These are phyloP conservation scores for Cyclotella choctawhatcheeana DNA, from an alignment of 108 stramenopile species.

Conservation along the genomic window DNA sequence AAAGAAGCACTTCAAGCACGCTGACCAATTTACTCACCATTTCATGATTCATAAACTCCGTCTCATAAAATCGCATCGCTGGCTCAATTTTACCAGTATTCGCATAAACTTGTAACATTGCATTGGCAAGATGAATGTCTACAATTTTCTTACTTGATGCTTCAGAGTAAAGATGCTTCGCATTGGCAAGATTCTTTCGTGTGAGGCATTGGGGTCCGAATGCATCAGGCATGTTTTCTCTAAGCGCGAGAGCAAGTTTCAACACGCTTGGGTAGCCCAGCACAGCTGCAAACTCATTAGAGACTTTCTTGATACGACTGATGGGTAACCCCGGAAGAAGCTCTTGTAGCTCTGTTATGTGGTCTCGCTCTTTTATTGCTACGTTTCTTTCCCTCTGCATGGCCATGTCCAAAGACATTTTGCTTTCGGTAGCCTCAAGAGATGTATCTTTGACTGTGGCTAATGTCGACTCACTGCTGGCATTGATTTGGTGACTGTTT, in stretches of 20 bases:
- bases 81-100: constrained; percentile 65
- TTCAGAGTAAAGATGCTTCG: constrained; percentile 59
- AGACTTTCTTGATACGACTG: constrained; percentile 60
- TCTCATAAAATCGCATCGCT: constrained; percentile 66
- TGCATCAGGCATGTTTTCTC: constrained; percentile 84
- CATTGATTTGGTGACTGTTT: neutral
- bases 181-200: constrained; percentile 64
- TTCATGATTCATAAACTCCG: constrained; percentile 56
- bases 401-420: constrained; percentile 18
- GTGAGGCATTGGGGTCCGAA: constrained; percentile 62
- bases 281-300: constrained; percentile 60
- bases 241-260: constrained; percentile 63
- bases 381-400: constrained; percentile 26
- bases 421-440: neutral
- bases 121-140: constrained; percentile 73
- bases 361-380: constrained; percentile 25
- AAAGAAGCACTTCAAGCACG: neutral
- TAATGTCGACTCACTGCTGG: neutral
- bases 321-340: constrained; percentile 73
- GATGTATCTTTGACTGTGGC: neutral
- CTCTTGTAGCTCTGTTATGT: constrained; percentile 57
- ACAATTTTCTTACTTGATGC: constrained; percentile 70
- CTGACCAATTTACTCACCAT: constrained; percentile 49
- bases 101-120: constrained; percentile 70
- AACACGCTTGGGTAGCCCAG: constrained; percentile 78